These are phyloP conservation scores for Neospora caninum DNA, from an alignment of 169 alveolate genomes.

Conservation along the genomic window DNA sequence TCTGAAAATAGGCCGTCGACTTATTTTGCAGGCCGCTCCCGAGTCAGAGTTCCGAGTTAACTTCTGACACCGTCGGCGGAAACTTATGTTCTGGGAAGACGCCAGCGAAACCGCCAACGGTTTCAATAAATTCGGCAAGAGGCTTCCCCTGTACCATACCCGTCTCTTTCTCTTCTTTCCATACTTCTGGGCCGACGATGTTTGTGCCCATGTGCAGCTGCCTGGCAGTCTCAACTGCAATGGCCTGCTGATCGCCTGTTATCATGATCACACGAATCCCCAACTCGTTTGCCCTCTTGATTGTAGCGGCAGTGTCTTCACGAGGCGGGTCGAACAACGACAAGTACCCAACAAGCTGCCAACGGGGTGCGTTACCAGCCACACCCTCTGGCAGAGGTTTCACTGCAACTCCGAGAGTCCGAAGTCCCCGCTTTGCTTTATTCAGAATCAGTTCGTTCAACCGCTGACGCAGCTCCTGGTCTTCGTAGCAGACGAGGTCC, in stretches of 20 bases:
- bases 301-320: slow-evolving; percentile 78
- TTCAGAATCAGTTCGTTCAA: slow-evolving; percentile 58
- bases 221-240: slow-evolving; percentile 82
- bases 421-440: slow-evolving; percentile 65
- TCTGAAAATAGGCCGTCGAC: too few relatives aligned
- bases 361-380: not conserved
- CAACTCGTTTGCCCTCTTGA: slow-evolving; percentile 75
- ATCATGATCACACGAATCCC: slow-evolving; percentile 89
- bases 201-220: slow-evolving; percentile 75
- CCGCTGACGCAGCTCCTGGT: slow-evolving; percentile 42
- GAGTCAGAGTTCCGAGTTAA: too few relatives aligned
- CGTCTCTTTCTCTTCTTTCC: slow-evolving; percentile 36
- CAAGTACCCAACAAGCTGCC: slow-evolving; percentile 72
- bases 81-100: slow-evolving; percentile 90
- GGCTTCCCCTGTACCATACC: slow-evolving; percentile 60
- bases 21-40: too few relatives aligned
- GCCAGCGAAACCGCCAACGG: slow-evolving; percentile 75
- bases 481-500: slow-evolving; percentile 69
- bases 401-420: slow-evolving; percentile 69
- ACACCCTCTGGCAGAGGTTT: slow-evolving; percentile 1
- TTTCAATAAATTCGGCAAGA: slow-evolving; percentile 55
- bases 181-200: slow-evolving; percentile 73
- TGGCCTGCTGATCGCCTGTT: slow-evolving; percentile 87
- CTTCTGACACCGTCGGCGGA: too few relatives aligned
- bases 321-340: slow-evolving; percentile 76